Percentiles rank a stretch among this genome's conserved stretches.
Conservation (phyloP, 345 rosid genomes). For the Bruguiera sexangula region DNA sequence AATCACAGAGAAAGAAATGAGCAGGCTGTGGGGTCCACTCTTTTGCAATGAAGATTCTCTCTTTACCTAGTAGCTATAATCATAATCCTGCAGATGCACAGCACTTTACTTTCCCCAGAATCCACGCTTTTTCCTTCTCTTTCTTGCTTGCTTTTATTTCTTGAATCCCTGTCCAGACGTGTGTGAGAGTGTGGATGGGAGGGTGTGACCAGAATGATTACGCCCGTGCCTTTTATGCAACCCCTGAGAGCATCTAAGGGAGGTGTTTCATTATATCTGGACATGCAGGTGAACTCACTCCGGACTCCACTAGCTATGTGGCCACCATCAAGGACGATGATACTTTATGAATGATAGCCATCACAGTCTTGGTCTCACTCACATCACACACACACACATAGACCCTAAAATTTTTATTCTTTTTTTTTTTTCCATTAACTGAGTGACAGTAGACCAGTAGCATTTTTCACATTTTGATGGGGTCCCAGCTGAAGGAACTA, state of each 20-base stretch:
- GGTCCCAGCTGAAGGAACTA: too few relatives aligned
- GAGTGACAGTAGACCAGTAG: too few relatives aligned
- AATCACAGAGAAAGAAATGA: conserved; percentile 19
- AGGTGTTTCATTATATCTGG: background rate
- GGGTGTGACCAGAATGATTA: conserved; percentile 1
- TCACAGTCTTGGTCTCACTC: background rate
- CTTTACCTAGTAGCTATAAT: conserved; percentile 21
- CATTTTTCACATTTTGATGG: too few relatives aligned
- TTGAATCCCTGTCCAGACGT: conserved; percentile 19
- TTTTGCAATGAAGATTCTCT: conserved; percentile 33
- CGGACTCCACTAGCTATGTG: background rate
- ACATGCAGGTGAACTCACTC: conserved; percentile 5
- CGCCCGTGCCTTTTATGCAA: background rate
- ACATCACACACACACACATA: too few relatives aligned
- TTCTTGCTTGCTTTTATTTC: background rate
- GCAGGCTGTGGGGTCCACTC: conserved; percentile 23
- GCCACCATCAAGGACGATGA: background rate
- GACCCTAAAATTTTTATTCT: too few relatives aligned
- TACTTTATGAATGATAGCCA: background rate
- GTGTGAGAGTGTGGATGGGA: conserved; percentile 9
- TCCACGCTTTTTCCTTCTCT: conserved; percentile 6
- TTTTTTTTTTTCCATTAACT: too few relatives aligned
- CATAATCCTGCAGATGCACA: conserved; percentile 19
- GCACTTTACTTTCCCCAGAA: conserved; percentile 33
- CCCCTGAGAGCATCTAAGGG: background rate